Percentiles rank a stretch among this genome's conserved stretches.
These are phyloP conservation scores for Leccinum pachyderme DNA, from an alignment of 1,284 basidiomycete species.

Conservation along the genomic window DNA sequence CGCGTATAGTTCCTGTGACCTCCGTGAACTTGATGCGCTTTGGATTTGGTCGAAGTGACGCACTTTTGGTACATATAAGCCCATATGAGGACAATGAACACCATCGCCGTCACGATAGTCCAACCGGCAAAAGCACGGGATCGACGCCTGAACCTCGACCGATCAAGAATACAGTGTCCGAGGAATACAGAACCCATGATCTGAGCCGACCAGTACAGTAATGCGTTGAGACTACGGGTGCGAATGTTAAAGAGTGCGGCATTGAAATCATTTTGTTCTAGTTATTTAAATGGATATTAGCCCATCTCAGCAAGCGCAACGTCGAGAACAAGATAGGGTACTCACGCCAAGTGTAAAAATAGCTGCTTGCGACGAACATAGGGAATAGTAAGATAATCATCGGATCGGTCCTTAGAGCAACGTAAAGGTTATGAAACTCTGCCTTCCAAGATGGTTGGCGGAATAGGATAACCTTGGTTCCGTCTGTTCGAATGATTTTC, in stretches of 20 bases:
- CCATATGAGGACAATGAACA: conserved; percentile 52
- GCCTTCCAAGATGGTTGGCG: conserved; percentile 71
- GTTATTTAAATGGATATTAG: background rate
- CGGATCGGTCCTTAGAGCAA: conserved; percentile 54
- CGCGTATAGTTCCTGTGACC: conserved; percentile 47
- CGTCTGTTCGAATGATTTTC: conserved; percentile 69
- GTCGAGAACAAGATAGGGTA: background rate
- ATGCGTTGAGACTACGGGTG: conserved; percentile 38
- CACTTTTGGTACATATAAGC: conserved; percentile 54
- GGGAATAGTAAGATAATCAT: conserved; percentile 60
- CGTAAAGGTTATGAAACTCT: conserved; percentile 50
- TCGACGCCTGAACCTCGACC: conserved; percentile 38
- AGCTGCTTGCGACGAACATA: conserved; percentile 73
- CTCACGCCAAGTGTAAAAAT: conserved; percentile 56
- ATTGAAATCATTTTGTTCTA: conserved; percentile 54
- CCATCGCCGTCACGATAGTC: conserved; percentile 44
- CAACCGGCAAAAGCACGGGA: conserved; percentile 52
- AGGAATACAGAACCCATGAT: conserved; percentile 40
- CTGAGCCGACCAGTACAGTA: conserved; percentile 40
- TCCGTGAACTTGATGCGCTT: conserved; percentile 1
- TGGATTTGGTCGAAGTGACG: background rate
- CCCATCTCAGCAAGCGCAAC: background rate
- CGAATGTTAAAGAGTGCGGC: conserved; percentile 51
- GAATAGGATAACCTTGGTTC: conserved; percentile 56
- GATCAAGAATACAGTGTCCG: conserved; percentile 33